Conservation (phyloP, 768 basidiomycete species). For the Kwoniella mangroviensis region DNA sequence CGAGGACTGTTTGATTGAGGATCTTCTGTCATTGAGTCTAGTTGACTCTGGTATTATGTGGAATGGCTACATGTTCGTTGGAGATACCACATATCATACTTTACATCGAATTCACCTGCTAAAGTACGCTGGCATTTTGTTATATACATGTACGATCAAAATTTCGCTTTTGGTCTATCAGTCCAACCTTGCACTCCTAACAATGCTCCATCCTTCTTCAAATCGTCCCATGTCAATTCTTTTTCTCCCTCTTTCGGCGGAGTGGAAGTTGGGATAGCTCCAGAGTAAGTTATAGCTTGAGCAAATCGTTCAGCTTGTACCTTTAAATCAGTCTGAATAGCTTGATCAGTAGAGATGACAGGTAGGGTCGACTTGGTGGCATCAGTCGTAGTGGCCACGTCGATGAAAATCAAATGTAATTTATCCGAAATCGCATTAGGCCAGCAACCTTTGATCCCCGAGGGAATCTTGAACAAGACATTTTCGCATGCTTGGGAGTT, state of each 20-base stretch:
- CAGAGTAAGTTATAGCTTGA: neutral
- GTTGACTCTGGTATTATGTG: too few relatives aligned
- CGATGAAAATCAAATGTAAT: conserved; percentile 25
- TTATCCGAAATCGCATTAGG: conserved; percentile 25
- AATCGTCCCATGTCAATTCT: conserved; percentile 11
- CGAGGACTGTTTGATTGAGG: too few relatives aligned
- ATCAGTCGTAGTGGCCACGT: neutral
- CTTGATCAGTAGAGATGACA: neutral
- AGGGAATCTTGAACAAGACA: conserved; percentile 28
- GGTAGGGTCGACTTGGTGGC: too few relatives aligned
- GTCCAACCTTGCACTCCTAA: conserved; percentile 7
- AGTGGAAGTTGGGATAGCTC: neutral
- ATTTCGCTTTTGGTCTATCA: neutral
- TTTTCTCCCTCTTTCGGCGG: neutral
- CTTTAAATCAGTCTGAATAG: neutral
- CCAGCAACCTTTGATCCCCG: conserved; percentile 18
- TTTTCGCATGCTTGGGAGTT: conserved; percentile 10
- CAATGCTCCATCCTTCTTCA: neutral
- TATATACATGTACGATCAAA: neutral
- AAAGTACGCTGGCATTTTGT: neutral
- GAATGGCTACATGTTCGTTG: too few relatives aligned
- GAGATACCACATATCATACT: too few relatives aligned
- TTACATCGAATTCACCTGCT: neutral
- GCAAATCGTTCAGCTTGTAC: neutral
- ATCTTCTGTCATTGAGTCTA: too few relatives aligned